Base-by-base conservation (phyloP, 2,329 filamentous ascomycete species). In the Alternaria longipes region DNA sequence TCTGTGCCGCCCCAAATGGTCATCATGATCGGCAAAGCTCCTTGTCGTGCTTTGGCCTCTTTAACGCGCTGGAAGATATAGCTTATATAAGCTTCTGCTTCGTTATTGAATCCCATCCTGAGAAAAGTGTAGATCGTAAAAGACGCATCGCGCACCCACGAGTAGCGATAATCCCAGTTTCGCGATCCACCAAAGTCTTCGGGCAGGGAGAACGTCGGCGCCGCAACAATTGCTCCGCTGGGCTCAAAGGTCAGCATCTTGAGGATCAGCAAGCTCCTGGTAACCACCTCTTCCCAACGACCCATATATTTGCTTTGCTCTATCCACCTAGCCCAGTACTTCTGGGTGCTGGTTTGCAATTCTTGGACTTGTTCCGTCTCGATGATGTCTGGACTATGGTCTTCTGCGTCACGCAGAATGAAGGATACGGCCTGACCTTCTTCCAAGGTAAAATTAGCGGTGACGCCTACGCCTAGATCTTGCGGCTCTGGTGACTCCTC, bases 191-290 rank as follows among this genome's bases (percentile, higher is more conserved):
- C 68, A 46, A 74, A 70, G 52, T 90, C 89, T 74, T 93, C 91
- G 0, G 91, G 91, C 1, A 93, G 84, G 0, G 90, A 92, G 70
- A 93, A 94, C 0, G 90, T 93, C 0, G 91, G 90, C 1, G 91
- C 86, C 1, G 91, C 91, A 34, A 93, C 84, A 52, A 93, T 93
- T 8, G 91, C 91, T 2, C 91, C 91, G 0, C 90, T 93, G 0
- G 90, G 91, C 71, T 93, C 91, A 68, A 89, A 93, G 0, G 90
- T 93, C 68, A 93, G 82, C 78, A 93, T 83, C 77, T 93, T 93
- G 45, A 93, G 78, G 54, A 92, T 87, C 82, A 93, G 86, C 52
- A 93, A 80, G 71, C 90, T 92, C 56, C 91, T 84, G 26, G 84
- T 83, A 6, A 93, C 89, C 3, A 91, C 87, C 75, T 93, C 90